Evolutionary conservation across 768 basidiomycete genomes (phyloP).

Genomic region (Mycena epipterygia): DNA sequence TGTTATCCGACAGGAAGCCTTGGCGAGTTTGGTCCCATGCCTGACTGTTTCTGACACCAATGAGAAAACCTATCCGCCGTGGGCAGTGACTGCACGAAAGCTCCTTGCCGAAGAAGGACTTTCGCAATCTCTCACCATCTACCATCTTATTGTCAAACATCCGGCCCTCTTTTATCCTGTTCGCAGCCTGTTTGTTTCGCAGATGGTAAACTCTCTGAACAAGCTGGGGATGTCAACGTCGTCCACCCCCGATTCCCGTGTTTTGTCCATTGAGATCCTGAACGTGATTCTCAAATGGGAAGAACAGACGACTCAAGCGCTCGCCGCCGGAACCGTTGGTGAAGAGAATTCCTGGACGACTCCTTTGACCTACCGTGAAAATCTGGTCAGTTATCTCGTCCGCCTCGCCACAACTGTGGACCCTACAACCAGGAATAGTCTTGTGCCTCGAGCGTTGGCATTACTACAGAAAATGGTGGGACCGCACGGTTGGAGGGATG

Average conservation of each 20-base stretch:
- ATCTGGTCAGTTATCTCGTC: conserved; percentile 96
- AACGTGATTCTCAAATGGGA: conserved; percentile 97
- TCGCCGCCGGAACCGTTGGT: conserved; percentile 38
- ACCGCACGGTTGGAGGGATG: conserved; percentile 89
- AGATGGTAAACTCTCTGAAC: conserved; percentile 90
- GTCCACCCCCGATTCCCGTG: conserved; percentile 84
- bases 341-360: conserved; percentile 71
- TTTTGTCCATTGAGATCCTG: conserved; percentile 89
- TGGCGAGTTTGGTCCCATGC: conserved; percentile 88
- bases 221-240: conserved; percentile 87
- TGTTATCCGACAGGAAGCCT: conserved; percentile 84
- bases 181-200: conserved; percentile 91
- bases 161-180: conserved; percentile 93
- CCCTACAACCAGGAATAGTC: conserved; percentile 57
- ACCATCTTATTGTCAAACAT: conserved; percentile 93
- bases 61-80: conserved; percentile 75
- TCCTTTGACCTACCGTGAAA: conserved; percentile 86
- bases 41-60: conserved; percentile 73
- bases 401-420: conserved; percentile 85
- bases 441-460: conserved; percentile 74
- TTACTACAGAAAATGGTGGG: conserved; percentile 85
- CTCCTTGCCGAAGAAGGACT: conserved; percentile 93
- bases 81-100: conserved; percentile 90
- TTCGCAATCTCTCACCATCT: conserved; percentile 79
- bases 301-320: conserved; percentile 65